Percentiles rank a stretch among this genome's conserved stretches.
Evolutionary conservation across 345 rosid genomes (phyloP).

Genomic region (Clarkia xantiana): DNA sequence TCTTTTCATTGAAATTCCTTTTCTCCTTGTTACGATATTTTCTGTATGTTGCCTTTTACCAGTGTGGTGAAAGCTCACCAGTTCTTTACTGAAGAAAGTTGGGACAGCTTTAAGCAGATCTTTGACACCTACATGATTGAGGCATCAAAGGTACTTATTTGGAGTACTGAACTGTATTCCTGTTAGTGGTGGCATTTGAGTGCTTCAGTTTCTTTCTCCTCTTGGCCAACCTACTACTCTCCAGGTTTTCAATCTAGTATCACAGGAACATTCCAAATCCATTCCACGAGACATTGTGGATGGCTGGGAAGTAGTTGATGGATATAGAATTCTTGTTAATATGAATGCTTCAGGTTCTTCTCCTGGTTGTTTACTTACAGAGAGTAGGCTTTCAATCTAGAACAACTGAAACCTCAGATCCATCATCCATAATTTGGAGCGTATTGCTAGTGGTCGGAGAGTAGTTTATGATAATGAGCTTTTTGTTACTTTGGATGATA

Average conservation of each 20-base stretch:
- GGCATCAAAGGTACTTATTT: conserved; percentile 67
- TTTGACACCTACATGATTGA: conserved; percentile 74
- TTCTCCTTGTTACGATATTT: conserved; percentile 22
- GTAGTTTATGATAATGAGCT: not conserved
- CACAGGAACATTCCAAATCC: no score
- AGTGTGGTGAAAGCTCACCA: conserved; percentile 90
- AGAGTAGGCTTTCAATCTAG: no score
- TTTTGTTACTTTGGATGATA: not conserved
- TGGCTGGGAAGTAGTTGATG: no score
- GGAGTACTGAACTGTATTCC: not conserved
- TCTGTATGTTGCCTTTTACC: conserved; percentile 25
- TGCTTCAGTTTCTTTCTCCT: not conserved
- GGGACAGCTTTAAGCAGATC: conserved; percentile 76
- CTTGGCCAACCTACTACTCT: no score
- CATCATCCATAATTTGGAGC: no score
- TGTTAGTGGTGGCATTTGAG: not conserved
- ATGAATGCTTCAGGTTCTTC: no score
- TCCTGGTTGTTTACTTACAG: no score
- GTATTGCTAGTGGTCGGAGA: no score
- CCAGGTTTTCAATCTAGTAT: no score
- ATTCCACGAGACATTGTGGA: no score
- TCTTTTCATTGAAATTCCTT: not conserved
- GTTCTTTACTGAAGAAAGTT: conserved; percentile 77
- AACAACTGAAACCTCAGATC: no score
- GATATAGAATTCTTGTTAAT: no score